These are phyloP conservation scores for Podosphaera fusca DNA, from an alignment of 2,329 filamentous ascomycete genomes.

Conservation along the genomic window DNA sequence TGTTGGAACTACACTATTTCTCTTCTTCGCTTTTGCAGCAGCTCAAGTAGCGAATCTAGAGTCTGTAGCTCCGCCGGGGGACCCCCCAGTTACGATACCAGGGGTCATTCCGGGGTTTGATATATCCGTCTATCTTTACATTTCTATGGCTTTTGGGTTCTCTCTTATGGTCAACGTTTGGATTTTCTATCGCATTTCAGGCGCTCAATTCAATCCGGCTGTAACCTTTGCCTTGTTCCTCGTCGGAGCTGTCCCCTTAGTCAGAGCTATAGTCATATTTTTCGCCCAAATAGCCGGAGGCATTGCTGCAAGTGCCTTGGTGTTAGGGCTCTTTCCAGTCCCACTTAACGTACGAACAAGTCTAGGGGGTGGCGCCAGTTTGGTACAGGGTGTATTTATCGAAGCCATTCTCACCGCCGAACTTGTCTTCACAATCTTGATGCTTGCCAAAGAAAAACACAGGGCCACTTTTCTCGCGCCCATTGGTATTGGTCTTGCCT, in stretches of 20 bases:
- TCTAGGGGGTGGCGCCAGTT: constrained; percentile 18
- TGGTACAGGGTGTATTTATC: constrained; percentile 25
- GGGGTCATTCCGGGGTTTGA: constrained; percentile 22
- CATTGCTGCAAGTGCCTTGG: constrained; percentile 20
- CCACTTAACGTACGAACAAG: constrained; percentile 20
- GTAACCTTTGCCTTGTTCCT: constrained; percentile 19
- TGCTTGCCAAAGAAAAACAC: constrained; percentile 22
- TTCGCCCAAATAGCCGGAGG: constrained; percentile 17
- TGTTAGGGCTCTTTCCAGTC: constrained; percentile 17
- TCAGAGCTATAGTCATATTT: constrained; percentile 16
- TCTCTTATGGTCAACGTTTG: constrained; percentile 28
- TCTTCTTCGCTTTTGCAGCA: constrained; percentile 17
- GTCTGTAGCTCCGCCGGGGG: constrained; percentile 6
- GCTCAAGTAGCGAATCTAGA: constrained; percentile 14
- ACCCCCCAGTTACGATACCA: constrained; percentile 16
- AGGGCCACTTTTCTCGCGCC: constrained; percentile 24
- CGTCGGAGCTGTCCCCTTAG: constrained; percentile 15
- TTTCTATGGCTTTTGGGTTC: constrained; percentile 15
- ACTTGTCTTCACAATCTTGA: constrained; percentile 26
- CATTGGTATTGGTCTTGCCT: constrained; percentile 23
- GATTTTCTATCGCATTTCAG: constrained; percentile 29
- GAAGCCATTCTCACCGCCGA: constrained; percentile 26
- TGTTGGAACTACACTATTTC: constrained; percentile 17
- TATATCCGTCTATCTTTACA: constrained; percentile 19
- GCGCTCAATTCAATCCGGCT: constrained; percentile 28